Conservation (phyloP, 352 stramenopile species). For the Phytopythium aichiense region DNA sequence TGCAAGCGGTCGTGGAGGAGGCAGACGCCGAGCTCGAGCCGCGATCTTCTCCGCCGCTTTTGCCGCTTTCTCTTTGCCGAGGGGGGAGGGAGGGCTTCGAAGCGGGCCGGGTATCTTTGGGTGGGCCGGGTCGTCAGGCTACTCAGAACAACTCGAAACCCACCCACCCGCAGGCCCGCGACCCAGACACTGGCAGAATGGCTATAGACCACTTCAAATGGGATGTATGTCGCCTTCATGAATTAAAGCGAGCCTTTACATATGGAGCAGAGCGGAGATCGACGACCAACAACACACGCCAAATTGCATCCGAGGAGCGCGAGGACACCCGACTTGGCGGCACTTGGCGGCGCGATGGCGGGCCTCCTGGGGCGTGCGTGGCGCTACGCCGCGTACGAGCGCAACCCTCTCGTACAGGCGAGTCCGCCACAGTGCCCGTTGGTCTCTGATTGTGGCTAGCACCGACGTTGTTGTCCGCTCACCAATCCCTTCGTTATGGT, state of each 20-base stretch:
- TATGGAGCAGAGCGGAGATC: neutral
- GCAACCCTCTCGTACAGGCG: slow-evolving; percentile 71
- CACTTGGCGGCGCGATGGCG: slow-evolving; percentile 14
- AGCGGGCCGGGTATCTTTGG: slow-evolving; percentile 11
- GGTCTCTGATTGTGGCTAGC: neutral
- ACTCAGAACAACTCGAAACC: neutral
- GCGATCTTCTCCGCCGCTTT: slow-evolving; percentile 9
- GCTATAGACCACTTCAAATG: neutral
- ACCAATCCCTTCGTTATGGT: neutral
- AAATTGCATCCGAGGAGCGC: neutral
- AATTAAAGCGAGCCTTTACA: neutral
- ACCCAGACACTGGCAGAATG: neutral
- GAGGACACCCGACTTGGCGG: neutral
- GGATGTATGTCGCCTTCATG: neutral
- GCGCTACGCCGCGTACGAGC: slow-evolving; percentile 61
- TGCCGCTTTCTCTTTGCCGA: slow-evolving; percentile 9
- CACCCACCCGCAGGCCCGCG: neutral
- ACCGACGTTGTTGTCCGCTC: neutral
- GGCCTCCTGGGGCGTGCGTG: slow-evolving; percentile 25
- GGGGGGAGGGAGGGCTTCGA: no score
- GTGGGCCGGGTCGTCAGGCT: slow-evolving; percentile 9
- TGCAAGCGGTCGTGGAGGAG: neutral
- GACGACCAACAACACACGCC: neutral
- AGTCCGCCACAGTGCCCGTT: neutral
- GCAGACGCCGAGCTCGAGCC: neutral